A percentile compares a stretch with the other conserved stretches of the same genome.
Evolutionary conservation across 495 filamentous ascomycete genomes (phyloP).

Genomic region (Parachaetomium inaequale): DNA sequence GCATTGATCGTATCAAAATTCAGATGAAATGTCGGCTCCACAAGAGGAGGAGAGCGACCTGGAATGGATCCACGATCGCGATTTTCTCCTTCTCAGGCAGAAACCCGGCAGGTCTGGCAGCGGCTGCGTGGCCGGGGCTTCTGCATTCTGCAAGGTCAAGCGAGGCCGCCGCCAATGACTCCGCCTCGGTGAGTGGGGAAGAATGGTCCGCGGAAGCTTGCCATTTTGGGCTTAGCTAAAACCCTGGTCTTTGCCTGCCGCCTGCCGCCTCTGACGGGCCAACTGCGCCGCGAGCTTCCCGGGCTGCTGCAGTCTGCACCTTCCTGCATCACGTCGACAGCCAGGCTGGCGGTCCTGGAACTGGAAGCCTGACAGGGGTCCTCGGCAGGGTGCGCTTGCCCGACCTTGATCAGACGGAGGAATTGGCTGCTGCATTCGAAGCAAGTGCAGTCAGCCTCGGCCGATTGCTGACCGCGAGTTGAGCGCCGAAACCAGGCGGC

Average conservation of each 20-base stretch:
- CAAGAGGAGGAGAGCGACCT: neutral
- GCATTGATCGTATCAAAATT: neutral
- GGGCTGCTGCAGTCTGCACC: neutral
- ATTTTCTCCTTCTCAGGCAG: neutral
- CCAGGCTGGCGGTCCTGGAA: no score
- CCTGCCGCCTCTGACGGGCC: no score
- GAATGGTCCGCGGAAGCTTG: neutral
- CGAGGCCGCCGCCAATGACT: constrained; percentile 2
- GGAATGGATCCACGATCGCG: neutral
- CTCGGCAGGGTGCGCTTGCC: neutral
- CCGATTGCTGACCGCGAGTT: neutral
- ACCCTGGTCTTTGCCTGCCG: no score
- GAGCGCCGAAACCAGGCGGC: no score
- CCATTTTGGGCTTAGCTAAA: neutral
- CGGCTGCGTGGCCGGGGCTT: neutral
- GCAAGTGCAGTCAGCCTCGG: neutral
- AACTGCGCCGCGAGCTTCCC: no score
- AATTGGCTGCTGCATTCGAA: no score
- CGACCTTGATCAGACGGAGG: no score
- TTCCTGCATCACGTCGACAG: neutral
- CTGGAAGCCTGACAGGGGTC: neutral
- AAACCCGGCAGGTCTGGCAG: neutral
- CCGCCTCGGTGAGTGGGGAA: neutral
- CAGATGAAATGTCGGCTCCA: neutral
- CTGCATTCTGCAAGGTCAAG: neutral